Conservation (phyloP, 1,284 basidiomycete species). For the Fistulinella cinereoalba region DNA sequence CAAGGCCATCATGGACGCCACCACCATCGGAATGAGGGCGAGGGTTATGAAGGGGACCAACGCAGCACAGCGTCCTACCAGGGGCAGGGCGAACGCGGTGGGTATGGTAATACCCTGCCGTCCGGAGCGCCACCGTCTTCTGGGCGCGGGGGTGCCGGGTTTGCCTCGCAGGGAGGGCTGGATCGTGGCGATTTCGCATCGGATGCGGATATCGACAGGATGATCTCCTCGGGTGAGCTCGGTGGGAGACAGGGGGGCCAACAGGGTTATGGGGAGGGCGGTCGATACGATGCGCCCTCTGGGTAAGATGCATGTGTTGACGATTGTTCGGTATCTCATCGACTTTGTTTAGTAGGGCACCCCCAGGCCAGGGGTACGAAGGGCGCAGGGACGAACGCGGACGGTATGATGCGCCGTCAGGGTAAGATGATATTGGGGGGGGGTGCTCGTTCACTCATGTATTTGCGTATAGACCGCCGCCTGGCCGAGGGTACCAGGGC, state of each 20-base stretch:
- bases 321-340: neutral
- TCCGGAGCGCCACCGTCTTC: conserved; percentile 8
- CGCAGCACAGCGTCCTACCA: conserved; percentile 1
- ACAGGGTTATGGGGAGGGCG: neutral
- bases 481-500: conserved; percentile 13
- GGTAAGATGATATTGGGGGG: too few species aligned
- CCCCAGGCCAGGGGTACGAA: conserved; percentile 5
- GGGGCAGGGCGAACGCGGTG: neutral
- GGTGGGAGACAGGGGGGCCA: neutral
- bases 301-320: conserved; percentile 20
- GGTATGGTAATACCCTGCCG: conserved; percentile 5
- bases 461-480: conserved; percentile 9
- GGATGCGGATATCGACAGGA: conserved; percentile 24
- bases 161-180: conserved; percentile 19
- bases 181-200: conserved; percentile 28
- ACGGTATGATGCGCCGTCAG: neutral
- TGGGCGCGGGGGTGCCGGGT: neutral
- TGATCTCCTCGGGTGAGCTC: conserved; percentile 21
- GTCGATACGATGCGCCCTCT: conserved; percentile 12
- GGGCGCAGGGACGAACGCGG: conserved; percentile 11
- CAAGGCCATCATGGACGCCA: neutral
- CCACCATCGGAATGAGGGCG: neutral
- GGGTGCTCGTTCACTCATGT: neutral
- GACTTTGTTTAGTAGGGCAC: conserved; percentile 3
- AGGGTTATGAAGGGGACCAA: conserved; percentile 3